These are phyloP conservation scores for Yamadazyma sp. DNA, from an alignment of 1,139 yeast species.

Conservation along the genomic window DNA sequence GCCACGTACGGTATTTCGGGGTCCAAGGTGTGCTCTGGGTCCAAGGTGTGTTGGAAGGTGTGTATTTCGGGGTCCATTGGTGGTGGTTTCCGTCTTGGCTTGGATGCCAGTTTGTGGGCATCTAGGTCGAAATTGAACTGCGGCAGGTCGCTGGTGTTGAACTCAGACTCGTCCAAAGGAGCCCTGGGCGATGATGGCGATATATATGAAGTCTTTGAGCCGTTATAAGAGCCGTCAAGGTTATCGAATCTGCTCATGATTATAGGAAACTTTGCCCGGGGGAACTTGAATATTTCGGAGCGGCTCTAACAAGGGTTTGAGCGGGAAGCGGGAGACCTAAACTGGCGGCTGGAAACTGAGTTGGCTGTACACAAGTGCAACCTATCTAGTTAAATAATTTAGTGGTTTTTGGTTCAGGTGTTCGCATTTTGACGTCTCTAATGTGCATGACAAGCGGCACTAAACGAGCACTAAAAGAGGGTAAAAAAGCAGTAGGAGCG, in stretches of 20 bases:
- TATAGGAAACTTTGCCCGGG: too few species aligned
- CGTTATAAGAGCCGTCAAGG: not conserved
- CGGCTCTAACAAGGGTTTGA: too few species aligned
- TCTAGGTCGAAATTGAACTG: not conserved
- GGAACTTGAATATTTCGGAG: not conserved
- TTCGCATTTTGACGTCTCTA: too few species aligned
- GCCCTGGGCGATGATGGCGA: conserved; percentile 6
- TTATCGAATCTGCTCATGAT: not conserved
- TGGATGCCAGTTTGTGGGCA: not conserved
- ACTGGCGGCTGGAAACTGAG: too few species aligned
- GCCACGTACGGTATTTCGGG: not conserved
- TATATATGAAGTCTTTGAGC: conserved; percentile 3
- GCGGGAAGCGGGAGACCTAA: too few species aligned
- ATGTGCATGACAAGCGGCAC: too few species aligned
- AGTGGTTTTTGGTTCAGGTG: too few species aligned
- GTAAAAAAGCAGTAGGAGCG: too few species aligned
- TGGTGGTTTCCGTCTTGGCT: conserved; percentile 14
- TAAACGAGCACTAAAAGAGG: too few species aligned
- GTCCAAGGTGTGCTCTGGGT: not conserved
- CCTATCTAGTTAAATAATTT: too few species aligned
- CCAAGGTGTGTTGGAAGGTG: not conserved
- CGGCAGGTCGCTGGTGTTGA: not conserved
- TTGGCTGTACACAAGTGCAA: too few species aligned
- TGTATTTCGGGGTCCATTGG: conserved; percentile 7
- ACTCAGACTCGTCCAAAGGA: conserved; percentile 5